Percentiles rank a stretch among this genome's conserved stretches.
phyloP scores from a whole-genome alignment of 495 filamentous ascomycete species.

The Platismatia glauca region DNA sequence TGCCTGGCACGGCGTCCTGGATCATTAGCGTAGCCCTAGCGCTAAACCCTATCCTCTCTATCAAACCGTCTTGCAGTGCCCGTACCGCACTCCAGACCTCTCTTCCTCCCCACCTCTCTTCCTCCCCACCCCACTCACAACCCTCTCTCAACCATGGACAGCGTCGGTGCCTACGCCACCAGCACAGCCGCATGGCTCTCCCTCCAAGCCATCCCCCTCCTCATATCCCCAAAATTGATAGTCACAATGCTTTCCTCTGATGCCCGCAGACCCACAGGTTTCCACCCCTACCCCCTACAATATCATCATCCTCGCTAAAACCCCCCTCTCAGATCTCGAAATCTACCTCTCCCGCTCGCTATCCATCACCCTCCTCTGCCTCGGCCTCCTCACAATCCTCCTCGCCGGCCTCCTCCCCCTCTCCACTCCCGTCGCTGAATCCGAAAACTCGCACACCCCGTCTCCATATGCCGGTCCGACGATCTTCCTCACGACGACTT shows the following conservation, averaged over 20 bases:
- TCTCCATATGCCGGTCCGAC: slow-evolving; percentile 61
- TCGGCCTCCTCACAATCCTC: slow-evolving; percentile 57
- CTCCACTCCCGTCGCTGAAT: slow-evolving; percentile 26
- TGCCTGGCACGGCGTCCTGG: not conserved
- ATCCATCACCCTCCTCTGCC: slow-evolving; percentile 55
- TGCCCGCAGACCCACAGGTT: slow-evolving; percentile 46
- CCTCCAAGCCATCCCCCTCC: slow-evolving; percentile 56
- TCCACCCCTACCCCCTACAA: slow-evolving; percentile 1
- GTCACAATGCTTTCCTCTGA: slow-evolving; percentile 52
- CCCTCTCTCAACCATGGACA: not conserved
- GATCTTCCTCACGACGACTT: slow-evolving; percentile 53
- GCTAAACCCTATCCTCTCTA: not conserved
- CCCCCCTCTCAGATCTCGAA: slow-evolving; percentile 46
- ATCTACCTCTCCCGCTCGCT: slow-evolving; percentile 63
- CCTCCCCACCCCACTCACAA: too few relatives aligned
- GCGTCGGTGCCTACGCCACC: slow-evolving; percentile 45
- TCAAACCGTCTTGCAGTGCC: not conserved
- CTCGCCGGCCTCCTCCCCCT: slow-evolving; percentile 72
- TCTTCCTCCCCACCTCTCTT: not conserved
- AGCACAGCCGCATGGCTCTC: slow-evolving; percentile 57
- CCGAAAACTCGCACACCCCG: slow-evolving; percentile 48
- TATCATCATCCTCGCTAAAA: not conserved
- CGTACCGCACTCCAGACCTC: too few relatives aligned
- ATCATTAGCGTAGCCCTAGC: not conserved
- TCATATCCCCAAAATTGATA: slow-evolving; percentile 58